Conservation (phyloP, 2,329 filamentous ascomycete species). For the Fusarium sp. region DNA sequence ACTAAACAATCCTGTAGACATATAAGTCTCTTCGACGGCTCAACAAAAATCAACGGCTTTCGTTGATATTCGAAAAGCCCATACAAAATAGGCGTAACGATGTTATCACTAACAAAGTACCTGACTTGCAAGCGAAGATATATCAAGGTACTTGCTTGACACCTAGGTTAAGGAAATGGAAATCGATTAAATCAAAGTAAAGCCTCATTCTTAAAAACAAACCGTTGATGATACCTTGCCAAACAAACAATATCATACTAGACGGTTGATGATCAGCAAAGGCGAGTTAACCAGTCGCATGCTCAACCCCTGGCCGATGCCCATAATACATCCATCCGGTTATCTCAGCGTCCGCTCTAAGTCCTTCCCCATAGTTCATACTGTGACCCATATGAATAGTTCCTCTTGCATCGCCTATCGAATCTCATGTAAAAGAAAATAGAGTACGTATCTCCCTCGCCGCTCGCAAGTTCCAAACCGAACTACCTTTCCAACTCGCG, state of each 20-base stretch:
- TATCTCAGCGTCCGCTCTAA: neutral
- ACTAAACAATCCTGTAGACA: neutral
- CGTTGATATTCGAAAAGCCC: neutral
- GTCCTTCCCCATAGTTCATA: neutral
- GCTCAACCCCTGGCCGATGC: constrained; percentile 8
- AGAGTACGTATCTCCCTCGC: constrained; percentile 20
- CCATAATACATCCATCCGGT: constrained; percentile 1
- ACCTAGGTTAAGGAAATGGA: constrained; percentile 12
- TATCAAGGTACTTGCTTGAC: too few relatives aligned
- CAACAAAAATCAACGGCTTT: too few relatives aligned
- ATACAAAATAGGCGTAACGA: neutral
- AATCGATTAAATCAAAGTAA: constrained; percentile 31
- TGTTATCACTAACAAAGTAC: neutral
- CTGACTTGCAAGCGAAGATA: neutral
- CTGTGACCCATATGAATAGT: neutral
- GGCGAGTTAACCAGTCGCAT: constrained; percentile 18
- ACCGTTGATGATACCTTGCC: constrained; percentile 25
- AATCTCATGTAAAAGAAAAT: constrained; percentile 20
- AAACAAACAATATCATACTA: constrained; percentile 20
- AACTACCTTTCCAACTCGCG: constrained; percentile 38
- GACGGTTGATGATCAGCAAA: constrained; percentile 14
- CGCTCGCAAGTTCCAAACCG: constrained; percentile 33
- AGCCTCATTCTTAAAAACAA: constrained; percentile 36
- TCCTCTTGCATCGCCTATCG: constrained; percentile 5
- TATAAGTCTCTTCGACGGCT: neutral